Evolutionary conservation across 805 yeast species (phyloP), one percentile per base, ranked within the genome.

Genomic region (Sporopachydermia lactativora): DNA sequence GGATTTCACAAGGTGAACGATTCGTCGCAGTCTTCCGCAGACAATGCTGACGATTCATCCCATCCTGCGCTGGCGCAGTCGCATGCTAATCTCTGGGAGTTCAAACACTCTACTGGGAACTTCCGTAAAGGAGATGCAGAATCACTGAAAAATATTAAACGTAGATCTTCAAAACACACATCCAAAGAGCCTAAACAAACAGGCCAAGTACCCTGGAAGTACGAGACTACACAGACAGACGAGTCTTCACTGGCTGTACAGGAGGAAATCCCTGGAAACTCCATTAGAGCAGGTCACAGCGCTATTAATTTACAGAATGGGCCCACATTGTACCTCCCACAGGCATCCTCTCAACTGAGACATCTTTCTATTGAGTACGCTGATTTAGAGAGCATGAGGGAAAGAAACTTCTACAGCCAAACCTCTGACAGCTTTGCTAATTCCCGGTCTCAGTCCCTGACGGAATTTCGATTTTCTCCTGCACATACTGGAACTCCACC

Each of bases 1-100:
- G 96, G 96, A 1, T 86, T 88, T 63, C 96, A 88, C 59, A 86
- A 88, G 61, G 77, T 71, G 5, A 66, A 64, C 45, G 78, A 71
- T 38, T n/a, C n/a, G 11, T n/a, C 38, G 14, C 15, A 17, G 17
- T 14, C 37, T 2, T 2, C n/a, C 13, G 15, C 13, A 14, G 8
- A 39, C 41, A 31, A 13, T 8, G 17, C 41, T 40, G 8, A 13
- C 19, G 17, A 28, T 11, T 11, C 15, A n/a, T 13, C 11, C 39
- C 5, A 28, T 14, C n/a, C n/a, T n/a, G n/a, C 13, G 8, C 13
- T 41, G 14, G 19, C 38, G 4, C 19, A 47, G 8, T 18, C 49
- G 11, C 51, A 49, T 39, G 39, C 50, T 36, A 49, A 51, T 42
- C 58, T 53, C 13, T 88, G 97, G 97, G 96, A 89, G 61, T 88